Evolutionary conservation across 495 filamentous ascomycete genomes (phyloP), one percentile per base, ranked within the genome.

Genomic region (Penicillium tannophilum): DNA sequence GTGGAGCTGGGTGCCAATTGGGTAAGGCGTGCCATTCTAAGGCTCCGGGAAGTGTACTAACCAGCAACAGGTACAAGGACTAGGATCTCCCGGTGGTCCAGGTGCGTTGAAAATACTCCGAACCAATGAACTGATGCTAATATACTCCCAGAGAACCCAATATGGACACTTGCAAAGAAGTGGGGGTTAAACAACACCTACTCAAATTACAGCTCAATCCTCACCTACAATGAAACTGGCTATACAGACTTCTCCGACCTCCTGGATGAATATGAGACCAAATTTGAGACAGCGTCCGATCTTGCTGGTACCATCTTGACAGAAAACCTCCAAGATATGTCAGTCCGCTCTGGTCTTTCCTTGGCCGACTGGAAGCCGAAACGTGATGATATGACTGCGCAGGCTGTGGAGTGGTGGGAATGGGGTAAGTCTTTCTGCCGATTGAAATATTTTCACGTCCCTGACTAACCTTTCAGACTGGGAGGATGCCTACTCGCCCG

Each of bases 391-490:
- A 80, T 81, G 79, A 72, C 76, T 14, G 76, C 76, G 3, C 82
- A 88, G 61, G 85, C 86, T 0, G 76, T 84, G 36, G 87, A 90
- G 62, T 90, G 86, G 86, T 86, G 79, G 78, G 63, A 79, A 59
- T 82, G 79, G 78, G 78, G 76, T 79, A 45, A 42, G 62, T 10
- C 36, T 4, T 58, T 10, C 36, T 4, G 12, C 6, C 4, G 1
- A 9, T 6, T 6, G 3, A 28, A 69, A 31, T 59, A 57, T 42
- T 16, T 23, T 4, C 41, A 23, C 5, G 12, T 7, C 24, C 20
- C 26, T 53, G 69, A 65, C 70, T 43, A 64, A 61, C n/a, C 5
- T 11, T 55, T 11, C 35, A 77, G 85, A 87, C 61, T 87, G 75
- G 71, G 85, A 88, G 59, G 81, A 79, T 58, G 72, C 78, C 6